Percentiles rank a stretch among this genome's conserved stretches.
phyloP scores from a whole-genome alignment of 176 grass and related monocot genomes.

The Avena sativa region DNA sequence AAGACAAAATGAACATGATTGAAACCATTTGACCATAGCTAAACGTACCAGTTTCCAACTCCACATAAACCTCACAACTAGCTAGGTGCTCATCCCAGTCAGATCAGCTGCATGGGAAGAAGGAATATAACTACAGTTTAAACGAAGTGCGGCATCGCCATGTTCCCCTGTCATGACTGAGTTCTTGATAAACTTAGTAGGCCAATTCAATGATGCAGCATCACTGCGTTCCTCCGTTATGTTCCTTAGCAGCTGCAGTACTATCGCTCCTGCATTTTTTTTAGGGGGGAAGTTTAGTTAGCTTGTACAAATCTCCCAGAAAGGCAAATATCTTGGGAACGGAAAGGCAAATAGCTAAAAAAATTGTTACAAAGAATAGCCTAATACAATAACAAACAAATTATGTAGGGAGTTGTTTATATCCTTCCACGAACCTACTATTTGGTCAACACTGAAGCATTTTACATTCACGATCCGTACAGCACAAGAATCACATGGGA shows the following conservation, averaged over 20 bases:
- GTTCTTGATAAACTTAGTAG: constrained; percentile 34
- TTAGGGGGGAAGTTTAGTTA: background rate
- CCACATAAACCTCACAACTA: constrained; percentile 36
- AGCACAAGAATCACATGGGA: background rate
- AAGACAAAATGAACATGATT: background rate
- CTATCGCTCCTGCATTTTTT: constrained; percentile 39
- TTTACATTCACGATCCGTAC: background rate
- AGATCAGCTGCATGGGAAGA: constrained; percentile 51
- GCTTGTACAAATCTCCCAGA: background rate
- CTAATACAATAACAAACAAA: background rate
- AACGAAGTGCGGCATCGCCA: background rate
- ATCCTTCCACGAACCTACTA: background rate
- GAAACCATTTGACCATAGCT: constrained; percentile 5
- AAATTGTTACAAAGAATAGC: background rate
- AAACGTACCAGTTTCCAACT: constrained; percentile 27
- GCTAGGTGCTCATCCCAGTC: constrained; percentile 32
- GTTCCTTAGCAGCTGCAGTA: constrained; percentile 48
- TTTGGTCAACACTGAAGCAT: background rate
- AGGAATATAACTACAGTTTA: constrained; percentile 14
- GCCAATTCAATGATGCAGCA: background rate
- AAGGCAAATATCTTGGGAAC: background rate
- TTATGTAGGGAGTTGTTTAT: background rate
- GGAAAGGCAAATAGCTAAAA: background rate
- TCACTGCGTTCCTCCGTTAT: background rate
- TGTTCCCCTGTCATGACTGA: constrained; percentile 49